These are phyloP conservation scores for Diaporthe sp. DNA, from an alignment of 2,329 filamentous ascomycete species.

Conservation along the genomic window DNA sequence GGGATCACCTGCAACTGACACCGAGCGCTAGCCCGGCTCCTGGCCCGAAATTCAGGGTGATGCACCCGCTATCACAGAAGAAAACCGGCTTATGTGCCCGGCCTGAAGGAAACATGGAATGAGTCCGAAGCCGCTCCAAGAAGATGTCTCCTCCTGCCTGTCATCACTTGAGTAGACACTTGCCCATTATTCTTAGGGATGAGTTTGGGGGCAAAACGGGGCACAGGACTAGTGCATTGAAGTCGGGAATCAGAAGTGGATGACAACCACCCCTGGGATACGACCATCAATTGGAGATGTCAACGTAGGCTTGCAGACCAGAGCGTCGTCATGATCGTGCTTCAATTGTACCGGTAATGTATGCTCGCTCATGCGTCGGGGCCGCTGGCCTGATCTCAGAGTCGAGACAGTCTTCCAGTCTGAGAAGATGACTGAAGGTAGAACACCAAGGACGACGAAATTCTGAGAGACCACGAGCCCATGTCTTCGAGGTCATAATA, in stretches of 20 bases:
- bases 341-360: neutral
- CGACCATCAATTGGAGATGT: too few relatives aligned
- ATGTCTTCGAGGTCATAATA: too few relatives aligned
- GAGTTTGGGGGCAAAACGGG: neutral
- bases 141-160: neutral
- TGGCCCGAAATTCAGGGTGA: constrained; percentile 1
- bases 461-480: neutral
- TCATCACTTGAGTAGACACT: neutral
- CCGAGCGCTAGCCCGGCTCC: constrained; percentile 19
- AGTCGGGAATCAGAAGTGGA: neutral
- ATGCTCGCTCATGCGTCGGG: too few relatives aligned
- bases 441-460: too few relatives aligned
- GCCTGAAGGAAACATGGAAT: neutral
- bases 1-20: constrained; percentile 18
- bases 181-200: neutral
- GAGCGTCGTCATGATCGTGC: neutral
- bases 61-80: neutral
- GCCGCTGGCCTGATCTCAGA: neutral
- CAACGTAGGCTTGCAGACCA: neutral
- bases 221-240: neutral
- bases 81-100: neutral
- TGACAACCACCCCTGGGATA: too few relatives aligned
- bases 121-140: neutral
- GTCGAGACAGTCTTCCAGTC: neutral
- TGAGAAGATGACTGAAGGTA: neutral